Base-by-base conservation (phyloP, 78 protist genomes). In the Dictyostelium purpureum region DNA sequence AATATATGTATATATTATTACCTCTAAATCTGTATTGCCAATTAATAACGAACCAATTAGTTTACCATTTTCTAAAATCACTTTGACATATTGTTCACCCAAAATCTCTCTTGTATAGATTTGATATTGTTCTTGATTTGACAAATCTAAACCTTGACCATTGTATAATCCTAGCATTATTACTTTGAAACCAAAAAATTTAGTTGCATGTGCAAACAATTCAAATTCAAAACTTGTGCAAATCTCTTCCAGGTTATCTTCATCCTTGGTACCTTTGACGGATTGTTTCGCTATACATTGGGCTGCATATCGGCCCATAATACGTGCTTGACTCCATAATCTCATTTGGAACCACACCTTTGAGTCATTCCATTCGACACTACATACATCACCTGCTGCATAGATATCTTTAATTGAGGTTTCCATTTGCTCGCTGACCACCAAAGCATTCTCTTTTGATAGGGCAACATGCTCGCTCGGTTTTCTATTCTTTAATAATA, bases 21-120 rank as follows among this genome's bases (percentile, higher is more conserved):
- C 77, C 19, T 85, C 92, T 42, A 85, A 54, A 59, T 85, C 92
- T 4, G 92, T 85, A 28, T 85, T 82, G 19, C 92, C 92, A 59
- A 85, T 85, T 19, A 85, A 38, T 4, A 85, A 16, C 14, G 92
- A 71, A 47, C 92, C 92, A 37, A 31, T 28, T 24, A 85, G n/a
- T 73, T 38, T 70, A 14, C 92, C 92, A 54, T 85, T 35, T 40
- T 83, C 19, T 9, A 77, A 40, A 40, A 57, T 57, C 11, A 77
- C 63, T 59, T 63, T 52, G 11, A 77, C 71, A 40, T 57, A 77
- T 57, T 57, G 52, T 38, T 52, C 52, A 28, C 47, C 73, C 14
- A 77, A 14, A 1, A 35, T 38, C 37, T 52, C 35, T 19, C 71
- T 61, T 21, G 37, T 31, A 26, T 57, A 35, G 2, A 37, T 59